Percentiles rank a stretch among this genome's conserved stretches.
Conservation (phyloP, 768 basidiomycete species). For the Suillus luteus region DNA sequence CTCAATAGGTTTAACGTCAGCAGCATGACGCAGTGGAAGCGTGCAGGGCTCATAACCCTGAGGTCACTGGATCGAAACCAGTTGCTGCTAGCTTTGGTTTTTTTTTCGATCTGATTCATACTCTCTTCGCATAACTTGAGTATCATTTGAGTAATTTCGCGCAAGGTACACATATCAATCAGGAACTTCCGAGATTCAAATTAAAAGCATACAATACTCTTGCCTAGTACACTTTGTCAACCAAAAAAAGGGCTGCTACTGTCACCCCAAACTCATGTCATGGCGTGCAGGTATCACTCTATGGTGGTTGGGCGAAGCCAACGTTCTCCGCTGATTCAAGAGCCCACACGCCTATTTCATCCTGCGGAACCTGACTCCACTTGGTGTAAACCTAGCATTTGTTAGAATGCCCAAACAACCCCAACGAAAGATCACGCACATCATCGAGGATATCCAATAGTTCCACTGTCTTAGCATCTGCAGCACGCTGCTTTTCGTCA, state of each 20-base stretch:
- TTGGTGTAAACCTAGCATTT: conserved; percentile 44
- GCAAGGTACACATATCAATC: neutral
- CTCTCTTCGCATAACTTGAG: too few species aligned
- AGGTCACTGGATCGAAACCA: conserved; percentile 37
- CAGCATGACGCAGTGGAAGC: conserved; percentile 35
- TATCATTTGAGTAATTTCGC: too few species aligned
- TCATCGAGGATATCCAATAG: conserved; percentile 56
- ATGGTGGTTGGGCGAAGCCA: conserved; percentile 30
- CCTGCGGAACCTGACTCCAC: conserved; percentile 59
- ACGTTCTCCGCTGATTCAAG: conserved; percentile 40
- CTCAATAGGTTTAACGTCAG: neutral
- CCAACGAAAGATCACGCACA: conserved; percentile 37
- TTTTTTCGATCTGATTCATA: neutral
- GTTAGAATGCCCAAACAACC: conserved; percentile 12
- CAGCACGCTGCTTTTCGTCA: conserved; percentile 43
- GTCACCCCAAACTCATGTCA: neutral
- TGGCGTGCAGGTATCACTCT: neutral
- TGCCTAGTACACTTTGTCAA: neutral
- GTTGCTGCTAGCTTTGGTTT: conserved; percentile 26
- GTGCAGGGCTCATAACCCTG: conserved; percentile 34
- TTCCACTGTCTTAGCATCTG: conserved; percentile 46
- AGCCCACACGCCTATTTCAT: conserved; percentile 60
- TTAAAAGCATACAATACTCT: neutral
- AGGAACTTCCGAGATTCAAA: neutral
- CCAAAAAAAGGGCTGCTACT: conserved; percentile 21